Evolutionary conservation across 441 rosid genomes (phyloP), one percentile per base, ranked within the genome.

Genomic region (Adansonia madagascariensis): DNA sequence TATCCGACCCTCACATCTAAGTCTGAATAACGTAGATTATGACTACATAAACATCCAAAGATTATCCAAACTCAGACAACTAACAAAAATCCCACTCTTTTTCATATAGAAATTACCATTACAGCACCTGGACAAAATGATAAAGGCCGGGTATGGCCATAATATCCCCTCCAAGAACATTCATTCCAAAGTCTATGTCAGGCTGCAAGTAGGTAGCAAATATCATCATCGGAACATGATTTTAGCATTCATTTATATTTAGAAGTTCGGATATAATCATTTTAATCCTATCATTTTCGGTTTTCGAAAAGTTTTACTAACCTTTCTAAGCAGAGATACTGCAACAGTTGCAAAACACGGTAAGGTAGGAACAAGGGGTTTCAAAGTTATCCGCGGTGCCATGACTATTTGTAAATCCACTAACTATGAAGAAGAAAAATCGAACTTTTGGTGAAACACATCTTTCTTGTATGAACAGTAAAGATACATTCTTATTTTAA

Each of bases 91-190:
- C 46, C 44, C 46, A 47, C 84, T 80, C 73, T 17, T 82, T 39
- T 81, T 66, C 65, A 83, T 59, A 50, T 53, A 79, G 83, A 79
- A 82, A 80, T 83, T 77, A 84, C 81, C 85, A 82, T 84, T 80
- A 75, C 43, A 84, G 86, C 87, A 93, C 99, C 99, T 95, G 99
- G 91, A 93, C 87, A 80, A 85, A 89, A 76, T 84, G 88, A 87
- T 93, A 92, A 74, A 93, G 89, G 77, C 96, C 97, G 1, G 98
- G 98, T 78, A 95, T 92, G 43, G 99, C 91, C 98, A 95, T 95
- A 72, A 93, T 75, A 85, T 95, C 99, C 49, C 94, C 99, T 80
- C 99, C 98, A 59, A 92, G 86, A 67, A 95, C 71, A 79, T 85
- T 86, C 78, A 93, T 73, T 82, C 99, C 99, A 56, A 95, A 95